Evolutionary conservation across 495 filamentous ascomycete genomes (phyloP).

Genomic region (Bryoglossum gracile): DNA sequence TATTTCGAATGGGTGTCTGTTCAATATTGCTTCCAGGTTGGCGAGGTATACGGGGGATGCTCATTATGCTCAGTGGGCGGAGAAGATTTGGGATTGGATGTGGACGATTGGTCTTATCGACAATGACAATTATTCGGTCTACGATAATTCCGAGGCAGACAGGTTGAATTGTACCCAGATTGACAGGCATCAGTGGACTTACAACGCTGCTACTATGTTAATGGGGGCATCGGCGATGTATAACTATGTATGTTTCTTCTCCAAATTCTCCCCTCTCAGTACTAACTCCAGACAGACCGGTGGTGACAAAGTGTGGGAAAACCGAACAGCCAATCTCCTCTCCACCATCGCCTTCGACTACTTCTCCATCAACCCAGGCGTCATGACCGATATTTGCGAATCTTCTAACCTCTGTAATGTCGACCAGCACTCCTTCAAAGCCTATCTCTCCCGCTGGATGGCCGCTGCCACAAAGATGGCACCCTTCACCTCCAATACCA

Average conservation of each 20-base stretch:
- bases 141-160: conserved; percentile 57
- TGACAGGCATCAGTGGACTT: conserved; percentile 53
- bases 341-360: conserved; percentile 41
- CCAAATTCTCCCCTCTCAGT: not conserved
- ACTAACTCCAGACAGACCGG: conserved; percentile 32
- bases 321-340: conserved; percentile 14
- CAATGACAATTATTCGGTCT: conserved; percentile 51
- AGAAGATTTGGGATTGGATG: conserved; percentile 57
- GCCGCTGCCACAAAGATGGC: conserved; percentile 59
- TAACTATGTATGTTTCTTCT: conserved; percentile 39
- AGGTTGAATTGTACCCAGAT: conserved; percentile 44
- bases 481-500: conserved; percentile 52
- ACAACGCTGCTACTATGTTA: conserved; percentile 58
- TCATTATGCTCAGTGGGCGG: conserved; percentile 63
- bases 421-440: conserved; percentile 80
- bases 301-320: conserved; percentile 28
- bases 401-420: conserved; percentile 47
- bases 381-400: conserved; percentile 40
- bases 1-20: conserved; percentile 69
- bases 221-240: conserved; percentile 64
- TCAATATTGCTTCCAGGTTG: conserved; percentile 63
- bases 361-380: conserved; percentile 44
- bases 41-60: conserved; percentile 59
- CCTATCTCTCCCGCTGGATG: conserved; percentile 78
- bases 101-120: conserved; percentile 48